A percentile compares a stretch with the other conserved stretches of the same genome.
Conservation (phyloP, 1,139 yeast species). For the Scheffersomyces illinoinensis region DNA sequence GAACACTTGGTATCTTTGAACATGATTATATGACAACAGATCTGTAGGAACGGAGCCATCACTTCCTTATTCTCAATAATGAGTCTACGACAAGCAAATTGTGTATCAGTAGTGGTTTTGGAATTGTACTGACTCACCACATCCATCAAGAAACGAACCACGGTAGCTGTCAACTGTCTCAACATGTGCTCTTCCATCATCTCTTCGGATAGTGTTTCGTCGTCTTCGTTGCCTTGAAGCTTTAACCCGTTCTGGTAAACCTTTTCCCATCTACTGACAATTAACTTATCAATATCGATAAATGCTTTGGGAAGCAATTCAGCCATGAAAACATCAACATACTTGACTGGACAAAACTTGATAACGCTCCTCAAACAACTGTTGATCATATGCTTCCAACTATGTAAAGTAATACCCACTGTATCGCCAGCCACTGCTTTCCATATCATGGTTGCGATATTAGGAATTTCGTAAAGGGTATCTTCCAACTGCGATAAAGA, state of each 20-base stretch:
- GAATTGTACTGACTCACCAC: conserved; percentile 72
- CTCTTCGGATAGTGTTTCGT: conserved; percentile 88
- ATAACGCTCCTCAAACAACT: conserved; percentile 84
- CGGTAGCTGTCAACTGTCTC: conserved; percentile 90
- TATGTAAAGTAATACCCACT: conserved; percentile 86
- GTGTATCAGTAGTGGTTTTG: conserved; percentile 53
- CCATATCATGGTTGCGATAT: conserved; percentile 75
- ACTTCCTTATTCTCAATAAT: conserved; percentile 66
- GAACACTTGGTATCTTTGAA: conserved; percentile 92
- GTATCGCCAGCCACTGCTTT: conserved; percentile 84
- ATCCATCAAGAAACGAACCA: conserved; percentile 87
- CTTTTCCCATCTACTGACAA: conserved; percentile 73
- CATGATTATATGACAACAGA: conserved; percentile 74
- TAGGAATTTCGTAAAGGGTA: conserved; percentile 83
- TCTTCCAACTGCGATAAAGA: conserved; percentile 89
- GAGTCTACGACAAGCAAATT: conserved; percentile 61
- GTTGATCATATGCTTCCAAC: conserved; percentile 96
- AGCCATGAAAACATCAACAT: conserved; percentile 68
- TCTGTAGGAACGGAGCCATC: conserved; percentile 75
- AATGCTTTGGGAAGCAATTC: conserved; percentile 78
- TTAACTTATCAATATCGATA: conserved; percentile 66
- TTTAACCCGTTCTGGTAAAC: conserved; percentile 71
- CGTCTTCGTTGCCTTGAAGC: conserved; percentile 68
- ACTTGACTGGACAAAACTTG: conserved; percentile 80
- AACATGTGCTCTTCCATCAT: conserved; percentile 97